Conservation (phyloP, 305 asterid species). For the Rubia balearica region DNA sequence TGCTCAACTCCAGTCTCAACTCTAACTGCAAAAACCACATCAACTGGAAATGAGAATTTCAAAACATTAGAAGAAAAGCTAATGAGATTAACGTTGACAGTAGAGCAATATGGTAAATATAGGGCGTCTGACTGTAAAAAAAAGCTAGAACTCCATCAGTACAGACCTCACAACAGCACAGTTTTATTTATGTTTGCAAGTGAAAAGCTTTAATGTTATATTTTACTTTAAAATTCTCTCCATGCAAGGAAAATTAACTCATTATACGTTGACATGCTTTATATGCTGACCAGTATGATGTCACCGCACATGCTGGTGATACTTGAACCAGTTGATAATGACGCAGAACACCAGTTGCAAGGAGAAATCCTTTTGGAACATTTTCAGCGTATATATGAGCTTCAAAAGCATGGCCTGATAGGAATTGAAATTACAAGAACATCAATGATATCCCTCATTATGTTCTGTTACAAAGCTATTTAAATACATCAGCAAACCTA, state of each 20-base stretch:
- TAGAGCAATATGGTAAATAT: not conserved
- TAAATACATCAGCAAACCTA: not conserved
- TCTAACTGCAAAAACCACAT: constrained; percentile 50
- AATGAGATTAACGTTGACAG: not conserved
- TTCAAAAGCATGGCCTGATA: constrained; percentile 95
- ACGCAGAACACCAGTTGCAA: constrained; percentile 92
- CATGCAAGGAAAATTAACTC: not conserved
- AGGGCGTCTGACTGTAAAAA: not conserved
- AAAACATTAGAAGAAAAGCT: constrained; percentile 13
- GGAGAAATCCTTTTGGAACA: constrained; percentile 94
- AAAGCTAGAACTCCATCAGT: not conserved
- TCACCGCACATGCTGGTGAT: constrained; percentile 55
- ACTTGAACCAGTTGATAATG: constrained; percentile 83
- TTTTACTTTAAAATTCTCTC: not conserved
- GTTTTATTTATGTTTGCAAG: not conserved
- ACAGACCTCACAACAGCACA: not conserved
- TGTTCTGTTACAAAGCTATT: not conserved
- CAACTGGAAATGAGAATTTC: constrained; percentile 6
- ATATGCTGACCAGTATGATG: constrained; percentile 8
- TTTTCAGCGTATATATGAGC: constrained; percentile 98
- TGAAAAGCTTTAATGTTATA: not conserved
- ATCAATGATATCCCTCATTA: not conserved
- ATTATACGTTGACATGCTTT: not conserved
- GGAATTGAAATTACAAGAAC: not conserved
- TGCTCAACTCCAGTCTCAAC: constrained; percentile 97